A percentile compares a stretch with the other conserved stretches of the same genome.
Conservation (phyloP, 2,329 filamentous ascomycete genomes). For the Paraphaeosphaeria sporulosa region DNA sequence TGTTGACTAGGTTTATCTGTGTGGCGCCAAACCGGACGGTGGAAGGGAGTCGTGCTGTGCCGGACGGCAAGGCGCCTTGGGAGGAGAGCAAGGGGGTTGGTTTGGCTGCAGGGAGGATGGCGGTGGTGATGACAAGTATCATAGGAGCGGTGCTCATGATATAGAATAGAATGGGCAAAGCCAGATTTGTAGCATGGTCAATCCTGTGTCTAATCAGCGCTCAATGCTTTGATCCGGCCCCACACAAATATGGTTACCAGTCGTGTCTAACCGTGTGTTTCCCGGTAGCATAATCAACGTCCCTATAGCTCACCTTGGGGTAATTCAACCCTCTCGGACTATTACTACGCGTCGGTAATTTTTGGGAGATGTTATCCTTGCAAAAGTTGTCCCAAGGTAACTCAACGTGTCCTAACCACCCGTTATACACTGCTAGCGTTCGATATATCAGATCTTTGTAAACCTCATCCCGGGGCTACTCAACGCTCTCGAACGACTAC, state of each 20-base stretch:
- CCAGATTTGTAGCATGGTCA: not conserved
- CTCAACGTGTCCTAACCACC: not conserved
- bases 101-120: not conserved
- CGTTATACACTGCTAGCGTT: not conserved
- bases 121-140: not conserved
- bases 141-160: not conserved
- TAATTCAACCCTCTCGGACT: no score
- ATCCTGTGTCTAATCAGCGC: not conserved
- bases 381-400: no score
- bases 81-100: not conserved
- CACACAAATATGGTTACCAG: no score
- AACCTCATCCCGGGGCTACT: not conserved
- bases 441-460: not conserved
- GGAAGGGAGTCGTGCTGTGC: not conserved
- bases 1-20: not conserved
- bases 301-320: no score
- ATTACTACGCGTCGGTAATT: no score
- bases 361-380: no score
- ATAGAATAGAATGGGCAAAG: not conserved
- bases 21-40: not conserved
- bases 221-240: not conserved
- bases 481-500: no score
- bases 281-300: no score
- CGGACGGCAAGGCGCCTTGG: not conserved
- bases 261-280: no score